Conservation (phyloP, 2,329 filamentous ascomycete species). For the Claviceps arundinis region DNA sequence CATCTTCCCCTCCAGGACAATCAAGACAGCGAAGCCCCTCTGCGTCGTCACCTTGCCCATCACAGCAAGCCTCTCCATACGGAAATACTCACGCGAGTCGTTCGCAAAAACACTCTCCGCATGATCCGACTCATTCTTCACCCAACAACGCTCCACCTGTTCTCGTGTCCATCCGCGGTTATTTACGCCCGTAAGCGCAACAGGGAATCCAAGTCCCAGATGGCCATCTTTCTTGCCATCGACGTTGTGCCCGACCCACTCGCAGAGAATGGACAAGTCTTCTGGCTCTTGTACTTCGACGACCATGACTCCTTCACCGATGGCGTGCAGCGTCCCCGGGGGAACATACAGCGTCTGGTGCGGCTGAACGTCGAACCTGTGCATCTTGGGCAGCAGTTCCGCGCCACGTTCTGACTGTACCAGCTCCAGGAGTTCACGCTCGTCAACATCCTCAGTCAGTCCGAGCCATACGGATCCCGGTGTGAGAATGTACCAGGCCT, state of each 20-base stretch:
- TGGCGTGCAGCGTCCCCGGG: constrained; percentile 11
- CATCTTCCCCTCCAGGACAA: neutral
- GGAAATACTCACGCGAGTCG: constrained; percentile 9
- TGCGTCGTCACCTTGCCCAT: neutral
- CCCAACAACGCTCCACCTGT: constrained; percentile 5
- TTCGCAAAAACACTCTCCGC: constrained; percentile 1
- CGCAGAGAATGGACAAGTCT: constrained; percentile 10
- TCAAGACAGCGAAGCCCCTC: neutral
- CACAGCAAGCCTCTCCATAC: constrained; percentile 6
- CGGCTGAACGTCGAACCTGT: constrained; percentile 8
- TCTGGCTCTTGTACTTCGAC: constrained; percentile 11
- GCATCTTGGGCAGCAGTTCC: constrained; percentile 7
- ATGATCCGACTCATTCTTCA: neutral
- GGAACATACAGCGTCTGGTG: constrained; percentile 11
- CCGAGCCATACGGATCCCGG: constrained; percentile 8
- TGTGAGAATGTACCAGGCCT: constrained; percentile 12
- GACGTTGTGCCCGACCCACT: constrained; percentile 8
- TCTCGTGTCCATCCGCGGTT: constrained; percentile 2
- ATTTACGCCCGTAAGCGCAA: constrained; percentile 10
- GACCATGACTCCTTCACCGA: constrained; percentile 10
- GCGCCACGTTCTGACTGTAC: constrained; percentile 6
- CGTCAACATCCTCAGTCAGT: constrained; percentile 7
- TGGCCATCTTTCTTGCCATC: constrained; percentile 9
- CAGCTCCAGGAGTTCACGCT: constrained; percentile 4
- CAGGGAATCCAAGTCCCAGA: constrained; percentile 9